Percentiles rank a stretch among this genome's conserved stretches.
These are phyloP conservation scores for Colletotrichum sp. DNA, from an alignment of 2,329 filamentous ascomycete genomes.

Conservation along the genomic window DNA sequence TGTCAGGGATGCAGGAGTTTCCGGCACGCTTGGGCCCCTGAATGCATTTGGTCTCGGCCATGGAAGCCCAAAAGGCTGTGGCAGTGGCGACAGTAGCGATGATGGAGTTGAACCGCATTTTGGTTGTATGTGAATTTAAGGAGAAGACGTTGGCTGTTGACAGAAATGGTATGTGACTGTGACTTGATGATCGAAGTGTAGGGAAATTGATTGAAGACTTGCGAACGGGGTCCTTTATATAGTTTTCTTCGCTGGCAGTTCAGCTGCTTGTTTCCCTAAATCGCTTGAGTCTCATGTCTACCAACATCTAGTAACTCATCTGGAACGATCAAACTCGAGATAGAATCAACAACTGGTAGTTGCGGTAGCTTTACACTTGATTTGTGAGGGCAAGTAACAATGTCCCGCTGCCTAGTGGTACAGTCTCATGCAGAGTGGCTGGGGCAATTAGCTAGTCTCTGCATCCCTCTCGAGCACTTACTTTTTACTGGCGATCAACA, in stretches of 20 bases:
- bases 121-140: not conserved
- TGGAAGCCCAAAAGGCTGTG: not conserved
- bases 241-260: not conserved
- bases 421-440: not conserved
- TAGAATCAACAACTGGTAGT: not conserved
- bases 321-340: not conserved
- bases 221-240: not conserved
- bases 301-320: not conserved
- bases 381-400: not conserved
- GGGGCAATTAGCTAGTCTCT: not conserved
- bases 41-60: not conserved
- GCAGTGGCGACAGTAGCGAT: not conserved
- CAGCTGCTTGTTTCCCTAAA: not conserved
- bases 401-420: not conserved
- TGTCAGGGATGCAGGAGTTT: not conserved
- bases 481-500: not conserved
- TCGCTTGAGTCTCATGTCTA: not conserved
- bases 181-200: not conserved
- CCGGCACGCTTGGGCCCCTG: not conserved
- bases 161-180: not conserved
- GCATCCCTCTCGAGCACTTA: not conserved
- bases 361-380: not conserved
- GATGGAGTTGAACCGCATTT: not conserved
- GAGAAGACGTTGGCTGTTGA: not conserved
- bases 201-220: not conserved